phyloP scores from a whole-genome alignment of 2,329 filamentous ascomycete genomes.

The Allantophomopsis cytisporea region DNA sequence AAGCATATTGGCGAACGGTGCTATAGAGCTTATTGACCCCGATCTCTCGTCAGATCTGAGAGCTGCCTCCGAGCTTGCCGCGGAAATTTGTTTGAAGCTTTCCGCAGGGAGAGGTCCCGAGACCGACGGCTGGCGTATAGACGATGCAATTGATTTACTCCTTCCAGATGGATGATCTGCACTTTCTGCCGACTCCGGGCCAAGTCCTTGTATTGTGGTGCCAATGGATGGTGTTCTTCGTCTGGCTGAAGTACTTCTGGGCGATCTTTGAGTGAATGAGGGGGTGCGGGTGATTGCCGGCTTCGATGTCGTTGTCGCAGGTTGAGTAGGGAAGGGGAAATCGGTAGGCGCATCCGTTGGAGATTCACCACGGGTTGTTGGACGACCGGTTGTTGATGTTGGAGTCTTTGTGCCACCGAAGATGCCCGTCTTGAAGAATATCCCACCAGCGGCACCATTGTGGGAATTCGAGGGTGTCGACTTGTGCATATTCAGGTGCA shows the following conservation, averaged over 20 bases:
- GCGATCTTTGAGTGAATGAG: neutral
- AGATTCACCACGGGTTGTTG: constrained; percentile 13
- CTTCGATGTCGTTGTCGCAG: constrained; percentile 15
- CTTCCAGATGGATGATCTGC: no score
- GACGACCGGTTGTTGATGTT: constrained; percentile 9
- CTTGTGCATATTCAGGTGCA: neutral
- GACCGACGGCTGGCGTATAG: neutral
- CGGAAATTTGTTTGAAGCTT: constrained; percentile 8
- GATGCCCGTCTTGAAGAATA: constrained; percentile 4
- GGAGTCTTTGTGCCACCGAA: constrained; percentile 11
- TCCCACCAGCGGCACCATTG: neutral
- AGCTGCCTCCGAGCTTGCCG: neutral
- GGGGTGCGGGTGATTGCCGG: neutral
- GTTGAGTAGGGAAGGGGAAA: constrained; percentile 7
- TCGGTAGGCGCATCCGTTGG: neutral
- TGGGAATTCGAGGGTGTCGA: neutral
- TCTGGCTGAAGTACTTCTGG: no score
- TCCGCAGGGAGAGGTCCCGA: constrained; percentile 7
- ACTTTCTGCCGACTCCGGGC: no score
- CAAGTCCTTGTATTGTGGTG: no score
- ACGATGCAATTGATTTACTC: neutral
- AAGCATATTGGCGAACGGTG: constrained; percentile 17
- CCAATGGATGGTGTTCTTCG: no score
- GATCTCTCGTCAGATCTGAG: constrained; percentile 2
- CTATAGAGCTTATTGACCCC: constrained; percentile 12